Percentiles rank a stretch among this genome's conserved stretches.
Conservation (phyloP, 2,329 filamentous ascomycete species). For the Clonostachys byssicola region DNA sequence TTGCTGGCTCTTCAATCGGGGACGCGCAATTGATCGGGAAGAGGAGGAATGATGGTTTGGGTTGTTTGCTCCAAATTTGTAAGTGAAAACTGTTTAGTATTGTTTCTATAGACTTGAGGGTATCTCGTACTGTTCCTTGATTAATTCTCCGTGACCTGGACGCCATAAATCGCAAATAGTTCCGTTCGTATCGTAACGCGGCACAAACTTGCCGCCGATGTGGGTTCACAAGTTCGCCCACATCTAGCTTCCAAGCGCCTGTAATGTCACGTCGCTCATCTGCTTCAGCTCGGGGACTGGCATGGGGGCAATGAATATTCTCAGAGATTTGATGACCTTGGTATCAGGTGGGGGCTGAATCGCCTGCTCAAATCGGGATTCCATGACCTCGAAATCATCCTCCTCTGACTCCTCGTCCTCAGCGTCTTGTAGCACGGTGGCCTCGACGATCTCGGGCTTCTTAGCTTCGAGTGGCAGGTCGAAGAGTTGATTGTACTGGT, state of each 20-base stretch:
- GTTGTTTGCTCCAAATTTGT: too few relatives aligned
- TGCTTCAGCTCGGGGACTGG: constrained; percentile 51
- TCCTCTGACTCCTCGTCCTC: constrained; percentile 20
- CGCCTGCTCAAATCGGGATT: constrained; percentile 51
- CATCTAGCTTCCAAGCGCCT: constrained; percentile 26
- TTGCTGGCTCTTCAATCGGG: too few relatives aligned
- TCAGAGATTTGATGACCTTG: constrained; percentile 49
- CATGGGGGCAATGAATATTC: constrained; percentile 51
- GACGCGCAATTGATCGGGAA: too few relatives aligned
- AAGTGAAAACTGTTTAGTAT: too few relatives aligned
- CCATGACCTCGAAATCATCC: constrained; percentile 52
- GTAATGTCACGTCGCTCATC: constrained; percentile 39
- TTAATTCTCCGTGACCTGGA: too few relatives aligned
- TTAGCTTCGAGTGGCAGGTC: constrained; percentile 32
- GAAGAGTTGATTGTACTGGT: constrained; percentile 54
- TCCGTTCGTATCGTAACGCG: too few relatives aligned
- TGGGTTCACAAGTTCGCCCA: too few relatives aligned
- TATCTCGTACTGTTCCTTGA: too few relatives aligned
- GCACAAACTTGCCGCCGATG: too few relatives aligned
- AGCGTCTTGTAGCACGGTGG: constrained; percentile 30
- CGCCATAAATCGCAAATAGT: too few relatives aligned
- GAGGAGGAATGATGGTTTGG: too few relatives aligned
- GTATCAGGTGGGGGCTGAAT: constrained; percentile 39
- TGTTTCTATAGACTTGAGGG: too few relatives aligned
- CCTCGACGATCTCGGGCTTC: constrained; percentile 27